Evolutionary conservation across 2,329 filamentous ascomycete genomes (phyloP).

Genomic region (Amphichorda felina): DNA sequence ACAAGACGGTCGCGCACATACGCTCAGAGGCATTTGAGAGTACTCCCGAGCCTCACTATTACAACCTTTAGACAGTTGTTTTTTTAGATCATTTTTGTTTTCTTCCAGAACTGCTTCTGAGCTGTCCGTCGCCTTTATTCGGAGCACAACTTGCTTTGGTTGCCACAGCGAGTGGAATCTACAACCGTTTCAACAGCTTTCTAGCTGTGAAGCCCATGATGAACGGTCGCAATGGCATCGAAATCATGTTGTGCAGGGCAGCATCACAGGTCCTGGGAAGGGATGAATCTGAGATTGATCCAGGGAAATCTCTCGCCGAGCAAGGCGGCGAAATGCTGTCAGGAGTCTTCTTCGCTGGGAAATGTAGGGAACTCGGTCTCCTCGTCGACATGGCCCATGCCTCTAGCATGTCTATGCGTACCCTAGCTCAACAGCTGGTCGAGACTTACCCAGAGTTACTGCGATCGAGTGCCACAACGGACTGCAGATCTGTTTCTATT

Average conservation of each 20-base stretch:
- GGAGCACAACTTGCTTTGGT: not conserved
- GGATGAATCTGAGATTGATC: conserved; percentile 3
- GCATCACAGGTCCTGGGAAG: conserved; percentile 4
- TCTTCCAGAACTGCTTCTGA: too few species aligned
- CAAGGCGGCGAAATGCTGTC: conserved; percentile 3
- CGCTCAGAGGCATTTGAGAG: too few species aligned
- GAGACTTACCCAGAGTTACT: conserved; percentile 1
- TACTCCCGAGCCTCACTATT: too few species aligned
- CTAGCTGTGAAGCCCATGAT: not conserved
- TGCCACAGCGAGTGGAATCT: not conserved
- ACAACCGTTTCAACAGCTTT: too few species aligned
- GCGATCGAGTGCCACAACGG: too few species aligned
- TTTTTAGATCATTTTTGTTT: not conserved
- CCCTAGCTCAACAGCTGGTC: conserved; percentile 2
- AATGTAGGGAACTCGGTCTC: conserved; percentile 4
- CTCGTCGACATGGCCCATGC: conserved; percentile 2
- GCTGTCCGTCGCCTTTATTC: too few species aligned
- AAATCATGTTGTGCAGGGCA: conserved; percentile 3
- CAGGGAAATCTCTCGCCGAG: conserved; percentile 3
- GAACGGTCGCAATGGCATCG: conserved; percentile 1
- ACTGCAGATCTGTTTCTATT: not conserved
- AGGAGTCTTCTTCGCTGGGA: conserved; percentile 3
- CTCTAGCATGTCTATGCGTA: conserved; percentile 1
- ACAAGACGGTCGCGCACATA: too few species aligned
- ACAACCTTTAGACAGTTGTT: too few species aligned